Conservation (phyloP, 2,329 filamentous ascomycete genomes). For the Calonectria crousiana region DNA sequence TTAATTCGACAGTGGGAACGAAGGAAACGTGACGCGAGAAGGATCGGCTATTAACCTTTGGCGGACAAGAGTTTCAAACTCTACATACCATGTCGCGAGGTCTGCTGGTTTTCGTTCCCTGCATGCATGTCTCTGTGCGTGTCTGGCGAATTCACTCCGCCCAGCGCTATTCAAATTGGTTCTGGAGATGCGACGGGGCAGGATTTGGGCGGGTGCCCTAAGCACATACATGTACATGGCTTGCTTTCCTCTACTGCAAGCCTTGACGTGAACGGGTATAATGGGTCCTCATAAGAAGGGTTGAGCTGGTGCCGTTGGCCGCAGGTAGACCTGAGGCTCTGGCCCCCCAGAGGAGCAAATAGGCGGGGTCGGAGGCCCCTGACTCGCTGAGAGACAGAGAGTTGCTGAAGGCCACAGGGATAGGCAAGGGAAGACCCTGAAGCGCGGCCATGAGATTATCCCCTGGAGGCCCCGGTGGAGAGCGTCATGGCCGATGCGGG, state of each 20-base stretch:
- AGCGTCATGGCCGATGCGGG: neutral
- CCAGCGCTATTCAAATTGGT: slow-evolving; percentile 7
- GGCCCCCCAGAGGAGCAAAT: slow-evolving; percentile 22
- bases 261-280: slow-evolving; percentile 24
- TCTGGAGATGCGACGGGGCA: neutral
- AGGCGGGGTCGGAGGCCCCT: slow-evolving; percentile 27
- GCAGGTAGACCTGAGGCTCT: slow-evolving; percentile 45
- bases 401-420: neutral
- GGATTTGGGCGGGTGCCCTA: neutral
- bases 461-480: neutral
- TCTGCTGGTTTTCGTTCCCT: neutral
- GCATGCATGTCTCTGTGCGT: neutral
- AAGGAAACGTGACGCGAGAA: slow-evolving; percentile 26
- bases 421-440: slow-evolving; percentile 19
- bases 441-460: neutral
- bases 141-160: neutral
- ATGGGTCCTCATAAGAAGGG: slow-evolving; percentile 13
- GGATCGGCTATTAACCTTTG: slow-evolving; percentile 13
- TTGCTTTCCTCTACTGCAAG: neutral
- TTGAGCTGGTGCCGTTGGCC: slow-evolving; percentile 28
- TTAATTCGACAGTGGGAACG: slow-evolving; percentile 30
- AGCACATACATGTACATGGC: neutral
- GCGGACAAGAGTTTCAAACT: slow-evolving; percentile 7
- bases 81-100: neutral
- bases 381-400: slow-evolving; percentile 13